phyloP scores from a whole-genome alignment of 208 protist genomes.

The Leishmania amazonensis region DNA sequence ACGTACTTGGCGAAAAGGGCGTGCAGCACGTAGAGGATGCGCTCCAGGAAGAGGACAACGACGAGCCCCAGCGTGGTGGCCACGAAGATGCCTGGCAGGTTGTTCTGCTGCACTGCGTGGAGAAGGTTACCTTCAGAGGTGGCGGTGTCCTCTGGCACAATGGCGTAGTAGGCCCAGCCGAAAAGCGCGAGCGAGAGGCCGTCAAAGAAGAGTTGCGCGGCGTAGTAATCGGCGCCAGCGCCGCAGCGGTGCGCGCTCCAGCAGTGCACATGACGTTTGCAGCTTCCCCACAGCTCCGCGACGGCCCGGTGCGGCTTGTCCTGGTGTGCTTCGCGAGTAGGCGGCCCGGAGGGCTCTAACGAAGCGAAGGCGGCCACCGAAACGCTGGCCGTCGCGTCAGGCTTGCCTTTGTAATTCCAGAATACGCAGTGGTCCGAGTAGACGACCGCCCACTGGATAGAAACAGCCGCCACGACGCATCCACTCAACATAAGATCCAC shows the following conservation, averaged over 20 bases:
- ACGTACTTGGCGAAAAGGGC: slow-evolving; percentile 37
- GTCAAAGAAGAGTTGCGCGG: slow-evolving; percentile 49
- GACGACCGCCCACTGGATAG: slow-evolving; percentile 23
- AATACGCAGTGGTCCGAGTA: slow-evolving; percentile 16
- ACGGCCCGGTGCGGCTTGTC: not conserved
- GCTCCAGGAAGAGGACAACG: slow-evolving; percentile 56
- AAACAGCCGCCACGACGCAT: slow-evolving; percentile 6
- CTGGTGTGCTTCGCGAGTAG: not conserved
- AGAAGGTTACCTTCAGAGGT: slow-evolving; percentile 45
- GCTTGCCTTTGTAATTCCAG: not conserved
- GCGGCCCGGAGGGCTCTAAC: not conserved
- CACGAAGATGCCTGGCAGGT: slow-evolving; percentile 68
- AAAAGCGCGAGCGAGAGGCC: slow-evolving; percentile 46
- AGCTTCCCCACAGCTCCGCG: slow-evolving; percentile 1
- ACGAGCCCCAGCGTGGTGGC: slow-evolving; percentile 57
- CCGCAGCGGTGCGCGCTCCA: slow-evolving; percentile 39
- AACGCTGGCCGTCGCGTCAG: not conserved
- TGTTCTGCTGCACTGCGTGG: slow-evolving; percentile 64
- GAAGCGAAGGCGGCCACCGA: not conserved
- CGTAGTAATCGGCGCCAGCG: slow-evolving; percentile 63
- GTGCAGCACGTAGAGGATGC: slow-evolving; percentile 69
- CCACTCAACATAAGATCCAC: slow-evolving; percentile 21
- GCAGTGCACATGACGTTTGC: slow-evolving; percentile 6
- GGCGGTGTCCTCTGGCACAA: slow-evolving; percentile 31
- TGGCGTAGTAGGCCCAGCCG: slow-evolving; percentile 52